These are phyloP conservation scores for Komagataella kurtzmanii DNA, from an alignment of 805 yeast species.

Conservation along the genomic window DNA sequence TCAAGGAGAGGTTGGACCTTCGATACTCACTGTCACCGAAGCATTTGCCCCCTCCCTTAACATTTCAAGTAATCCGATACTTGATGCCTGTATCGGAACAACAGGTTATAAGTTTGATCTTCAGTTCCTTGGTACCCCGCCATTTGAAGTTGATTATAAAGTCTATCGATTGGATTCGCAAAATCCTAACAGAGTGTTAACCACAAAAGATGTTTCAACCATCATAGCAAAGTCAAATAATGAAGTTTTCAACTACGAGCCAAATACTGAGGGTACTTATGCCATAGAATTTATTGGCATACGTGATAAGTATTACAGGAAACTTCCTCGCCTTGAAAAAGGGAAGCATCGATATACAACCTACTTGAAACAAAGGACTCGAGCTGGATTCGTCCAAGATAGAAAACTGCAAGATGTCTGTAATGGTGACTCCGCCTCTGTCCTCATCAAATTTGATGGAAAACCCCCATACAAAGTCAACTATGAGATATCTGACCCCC, in stretches of 20 bases:
- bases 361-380: conserved; percentile 59
- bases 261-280: conserved; percentile 72
- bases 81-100: conserved; percentile 86
- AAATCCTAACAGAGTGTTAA: conserved; percentile 10
- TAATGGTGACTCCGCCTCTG: conserved; percentile 18
- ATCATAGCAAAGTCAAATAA: conserved; percentile 18
- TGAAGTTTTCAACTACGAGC: conserved; percentile 49
- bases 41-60: conserved; percentile 27
- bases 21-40: conserved; percentile 30
- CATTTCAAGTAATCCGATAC: conserved; percentile 42
- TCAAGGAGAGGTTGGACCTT: conserved; percentile 51
- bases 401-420: conserved; percentile 13
- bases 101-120: conserved; percentile 64
- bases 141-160: conserved; percentile 55
- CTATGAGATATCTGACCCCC: conserved; percentile 55
- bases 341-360: conserved; percentile 46
- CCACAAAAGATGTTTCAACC: conserved; percentile 12
- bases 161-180: conserved; percentile 39
- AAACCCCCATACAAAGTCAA: conserved; percentile 62
- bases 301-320: conserved; percentile 46
- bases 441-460: conserved; percentile 60
- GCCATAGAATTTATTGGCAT: conserved; percentile 56
- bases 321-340: conserved; percentile 16
- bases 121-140: conserved; percentile 70
- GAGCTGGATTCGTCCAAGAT: conserved; percentile 23